These are phyloP conservation scores for Diaporthe citri DNA, from an alignment of 2,329 filamentous ascomycete genomes.

Conservation along the genomic window DNA sequence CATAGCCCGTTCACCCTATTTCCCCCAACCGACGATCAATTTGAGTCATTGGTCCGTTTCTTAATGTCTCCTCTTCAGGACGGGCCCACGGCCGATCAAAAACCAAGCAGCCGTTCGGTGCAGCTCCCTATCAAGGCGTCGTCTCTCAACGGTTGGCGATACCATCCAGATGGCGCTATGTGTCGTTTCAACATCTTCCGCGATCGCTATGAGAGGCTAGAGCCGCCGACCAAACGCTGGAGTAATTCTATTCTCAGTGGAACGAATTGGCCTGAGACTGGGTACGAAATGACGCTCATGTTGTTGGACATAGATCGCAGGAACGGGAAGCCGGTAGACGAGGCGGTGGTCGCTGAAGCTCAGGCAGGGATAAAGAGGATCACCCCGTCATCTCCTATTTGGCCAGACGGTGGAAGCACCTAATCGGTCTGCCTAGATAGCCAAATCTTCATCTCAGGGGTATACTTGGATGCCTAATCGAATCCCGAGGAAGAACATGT, in stretches of 20 bases:
- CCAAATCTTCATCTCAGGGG: neutral
- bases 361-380: neutral
- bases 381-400: neutral
- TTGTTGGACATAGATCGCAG: neutral
- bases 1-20: neutral
- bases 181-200: slow-evolving; percentile 2
- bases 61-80: neutral
- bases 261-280: neutral
- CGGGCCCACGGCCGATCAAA: neutral
- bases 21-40: neutral
- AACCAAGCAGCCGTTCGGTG: neutral
- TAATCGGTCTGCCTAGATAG: neutral
- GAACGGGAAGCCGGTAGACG: neutral
- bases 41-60: neutral
- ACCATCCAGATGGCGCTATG: neutral
- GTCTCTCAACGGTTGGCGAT: neutral
- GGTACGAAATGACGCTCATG: neutral
- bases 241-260: neutral
- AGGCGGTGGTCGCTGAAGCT: neutral
- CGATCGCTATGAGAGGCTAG: neutral
- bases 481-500: no score
- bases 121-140: neutral
- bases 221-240: neutral
- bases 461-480: no score
- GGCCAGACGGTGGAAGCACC: neutral